Percentiles rank a stretch among this genome's conserved stretches.
These are phyloP conservation scores for Ascoidea asiatica DNA, from an alignment of 805 yeast species.

Conservation along the genomic window DNA sequence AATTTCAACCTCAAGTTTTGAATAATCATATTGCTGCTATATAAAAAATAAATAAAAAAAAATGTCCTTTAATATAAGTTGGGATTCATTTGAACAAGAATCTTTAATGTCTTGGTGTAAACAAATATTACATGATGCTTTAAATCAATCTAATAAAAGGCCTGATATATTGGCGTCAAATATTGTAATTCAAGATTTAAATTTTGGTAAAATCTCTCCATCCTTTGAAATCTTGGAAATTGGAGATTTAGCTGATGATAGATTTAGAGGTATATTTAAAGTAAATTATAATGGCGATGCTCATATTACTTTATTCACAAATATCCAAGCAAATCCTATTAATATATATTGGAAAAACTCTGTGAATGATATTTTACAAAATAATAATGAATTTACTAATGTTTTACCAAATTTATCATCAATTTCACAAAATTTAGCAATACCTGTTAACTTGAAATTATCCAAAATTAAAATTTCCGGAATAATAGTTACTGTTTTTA, in stretches of 20 bases:
- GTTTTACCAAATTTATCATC: slow-evolving; percentile 54
- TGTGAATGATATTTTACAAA: slow-evolving; percentile 13
- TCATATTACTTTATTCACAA: slow-evolving; percentile 58
- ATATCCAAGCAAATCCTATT: slow-evolving; percentile 75
- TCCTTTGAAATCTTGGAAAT: slow-evolving; percentile 66
- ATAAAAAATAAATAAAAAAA: too few species aligned
- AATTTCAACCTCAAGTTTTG: too few species aligned
- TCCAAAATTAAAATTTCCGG: slow-evolving; percentile 64
- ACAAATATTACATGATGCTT: slow-evolving; percentile 54
- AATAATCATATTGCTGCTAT: too few species aligned
- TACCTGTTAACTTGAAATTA: slow-evolving; percentile 66
- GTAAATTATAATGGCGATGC: slow-evolving; percentile 68
- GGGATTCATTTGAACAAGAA: slow-evolving; percentile 62
- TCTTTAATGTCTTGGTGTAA: slow-evolving; percentile 48
- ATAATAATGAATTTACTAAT: slow-evolving; percentile 32
- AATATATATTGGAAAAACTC: slow-evolving; percentile 37
- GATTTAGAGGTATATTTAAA: slow-evolving; percentile 74
- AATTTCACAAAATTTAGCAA: slow-evolving; percentile 54
- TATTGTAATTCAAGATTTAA: slow-evolving; percentile 52
- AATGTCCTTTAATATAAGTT: slow-evolving; percentile 71
- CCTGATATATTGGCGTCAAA: slow-evolving; percentile 61
- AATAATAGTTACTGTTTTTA: slow-evolving; percentile 73
- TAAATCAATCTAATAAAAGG: slow-evolving; percentile 51
- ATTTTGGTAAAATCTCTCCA: slow-evolving; percentile 67
- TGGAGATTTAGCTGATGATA: slow-evolving; percentile 65